Conservation (phyloP, 176 grass and related monocot genomes). For the Musa itinerans region DNA sequence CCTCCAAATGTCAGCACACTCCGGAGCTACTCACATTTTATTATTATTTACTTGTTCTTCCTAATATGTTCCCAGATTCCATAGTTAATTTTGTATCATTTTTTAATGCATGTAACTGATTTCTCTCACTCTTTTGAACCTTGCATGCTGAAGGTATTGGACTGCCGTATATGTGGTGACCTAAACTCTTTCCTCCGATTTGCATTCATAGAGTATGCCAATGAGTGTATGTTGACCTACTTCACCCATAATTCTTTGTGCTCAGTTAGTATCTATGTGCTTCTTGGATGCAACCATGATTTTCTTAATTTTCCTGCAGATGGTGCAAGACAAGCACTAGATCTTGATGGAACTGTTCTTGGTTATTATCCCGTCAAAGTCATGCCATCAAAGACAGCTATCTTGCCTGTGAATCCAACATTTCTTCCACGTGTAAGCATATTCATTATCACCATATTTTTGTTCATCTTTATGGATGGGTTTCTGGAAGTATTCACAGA, state of each 20-base stretch:
- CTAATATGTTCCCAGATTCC: neutral
- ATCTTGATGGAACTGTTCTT: conserved; percentile 22
- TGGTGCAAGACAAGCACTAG: conserved; percentile 25
- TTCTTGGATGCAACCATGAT: neutral
- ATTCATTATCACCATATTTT: neutral
- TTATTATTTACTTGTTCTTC: neutral
- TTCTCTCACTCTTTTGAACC: neutral
- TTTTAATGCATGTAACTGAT: neutral
- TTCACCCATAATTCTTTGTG: neutral
- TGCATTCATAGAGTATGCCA: conserved; percentile 35
- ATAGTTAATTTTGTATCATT: neutral
- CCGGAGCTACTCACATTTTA: neutral
- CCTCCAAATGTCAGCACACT: neutral
- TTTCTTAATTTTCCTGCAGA: conserved; percentile 18
- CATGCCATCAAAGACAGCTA: conserved; percentile 38
- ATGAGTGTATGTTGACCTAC: conserved; percentile 23
- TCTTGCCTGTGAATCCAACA: conserved; percentile 41
- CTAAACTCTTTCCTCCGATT: conserved; percentile 26
- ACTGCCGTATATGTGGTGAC: conserved; percentile 46
- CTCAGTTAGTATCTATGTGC: neutral
- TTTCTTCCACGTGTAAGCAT: conserved; percentile 37
- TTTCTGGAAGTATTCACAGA: neutral
- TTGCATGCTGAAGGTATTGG: conserved; percentile 30
- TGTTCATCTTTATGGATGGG: neutral
- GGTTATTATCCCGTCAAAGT: conserved; percentile 22